These are phyloP conservation scores for Penicillium ochrochloron DNA, from an alignment of 495 filamentous ascomycete species.

Conservation along the genomic window DNA sequence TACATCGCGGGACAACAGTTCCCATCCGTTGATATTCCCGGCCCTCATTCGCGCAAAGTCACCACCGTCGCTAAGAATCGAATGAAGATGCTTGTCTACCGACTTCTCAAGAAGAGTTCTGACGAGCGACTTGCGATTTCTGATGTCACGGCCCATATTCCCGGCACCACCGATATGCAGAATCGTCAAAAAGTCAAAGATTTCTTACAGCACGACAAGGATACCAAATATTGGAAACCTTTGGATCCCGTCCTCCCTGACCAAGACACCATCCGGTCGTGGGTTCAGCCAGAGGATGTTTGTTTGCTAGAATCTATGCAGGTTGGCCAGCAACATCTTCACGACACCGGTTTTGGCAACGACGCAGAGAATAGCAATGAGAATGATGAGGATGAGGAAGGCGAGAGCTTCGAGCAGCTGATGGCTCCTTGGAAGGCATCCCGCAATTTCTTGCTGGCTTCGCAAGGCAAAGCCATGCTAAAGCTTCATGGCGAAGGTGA, in stretches of 20 bases:
- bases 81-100: constrained; percentile 91
- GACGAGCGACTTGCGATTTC: constrained; percentile 70
- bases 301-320: constrained; percentile 97
- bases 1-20: constrained; percentile 90
- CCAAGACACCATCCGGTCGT: constrained; percentile 72
- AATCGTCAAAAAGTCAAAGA: constrained; percentile 97
- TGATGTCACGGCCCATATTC: constrained; percentile 86
- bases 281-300: constrained; percentile 94
- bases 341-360: constrained; percentile 77
- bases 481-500: constrained; percentile 92
- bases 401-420: constrained; percentile 78
- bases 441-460: constrained; percentile 93
- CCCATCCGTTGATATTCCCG: constrained; percentile 88
- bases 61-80: constrained; percentile 94
- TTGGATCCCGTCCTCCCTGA: constrained; percentile 73
- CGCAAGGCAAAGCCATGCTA: constrained; percentile 95
- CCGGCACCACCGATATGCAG: constrained; percentile 88
- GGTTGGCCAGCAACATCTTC: constrained; percentile 81
- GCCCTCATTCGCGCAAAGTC: constrained; percentile 89
- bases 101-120: constrained; percentile 75
- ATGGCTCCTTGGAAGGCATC: constrained; percentile 95
- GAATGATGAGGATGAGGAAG: constrained; percentile 66
- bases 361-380: constrained; percentile 75
- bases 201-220: constrained; percentile 86
- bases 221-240: constrained; percentile 82